A percentile compares a stretch with the other conserved stretches of the same genome.
Evolutionary conservation across 306 rosid species (phyloP).

Genomic region (cucumber (Cucumis sativus)): DNA sequence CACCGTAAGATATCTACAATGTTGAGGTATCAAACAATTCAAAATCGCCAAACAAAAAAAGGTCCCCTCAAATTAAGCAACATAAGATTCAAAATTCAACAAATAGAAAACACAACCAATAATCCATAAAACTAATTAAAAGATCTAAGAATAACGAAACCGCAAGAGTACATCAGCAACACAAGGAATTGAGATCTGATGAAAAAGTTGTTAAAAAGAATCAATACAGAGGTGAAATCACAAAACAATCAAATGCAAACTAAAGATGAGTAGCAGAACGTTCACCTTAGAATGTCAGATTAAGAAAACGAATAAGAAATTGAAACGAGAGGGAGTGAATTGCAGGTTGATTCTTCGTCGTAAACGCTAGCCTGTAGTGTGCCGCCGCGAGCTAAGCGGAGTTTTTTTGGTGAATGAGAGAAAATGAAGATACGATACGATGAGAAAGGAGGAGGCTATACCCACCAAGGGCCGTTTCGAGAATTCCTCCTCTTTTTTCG

Average conservation of each 20-base stretch:
- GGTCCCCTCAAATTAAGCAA: neutral
- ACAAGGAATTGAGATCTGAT: neutral
- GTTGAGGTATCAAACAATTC: neutral
- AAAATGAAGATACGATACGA: neutral
- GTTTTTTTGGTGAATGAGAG: neutral
- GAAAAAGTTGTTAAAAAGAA: neutral
- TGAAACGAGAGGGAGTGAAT: neutral
- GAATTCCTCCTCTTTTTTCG: neutral
- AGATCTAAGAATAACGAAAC: neutral
- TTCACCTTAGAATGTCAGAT: neutral
- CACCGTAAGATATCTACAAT: neutral
- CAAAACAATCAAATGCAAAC: neutral
- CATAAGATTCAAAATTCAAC: neutral
- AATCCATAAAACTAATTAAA: neutral
- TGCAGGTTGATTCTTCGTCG: neutral
- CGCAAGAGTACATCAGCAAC: neutral
- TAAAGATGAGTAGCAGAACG: neutral
- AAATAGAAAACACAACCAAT: neutral
- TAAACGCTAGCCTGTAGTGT: neutral
- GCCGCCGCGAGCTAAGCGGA: constrained; percentile 1
- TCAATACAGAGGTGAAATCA: too few relatives aligned
- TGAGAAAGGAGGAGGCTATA: neutral
- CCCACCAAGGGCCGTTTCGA: constrained; percentile 4
- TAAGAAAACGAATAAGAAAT: neutral
- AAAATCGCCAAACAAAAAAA: neutral